Evolutionary conservation across 257 asterid genomes (phyloP), one percentile per base, ranked within the genome.

Genomic region (Verbascum thapsus): DNA sequence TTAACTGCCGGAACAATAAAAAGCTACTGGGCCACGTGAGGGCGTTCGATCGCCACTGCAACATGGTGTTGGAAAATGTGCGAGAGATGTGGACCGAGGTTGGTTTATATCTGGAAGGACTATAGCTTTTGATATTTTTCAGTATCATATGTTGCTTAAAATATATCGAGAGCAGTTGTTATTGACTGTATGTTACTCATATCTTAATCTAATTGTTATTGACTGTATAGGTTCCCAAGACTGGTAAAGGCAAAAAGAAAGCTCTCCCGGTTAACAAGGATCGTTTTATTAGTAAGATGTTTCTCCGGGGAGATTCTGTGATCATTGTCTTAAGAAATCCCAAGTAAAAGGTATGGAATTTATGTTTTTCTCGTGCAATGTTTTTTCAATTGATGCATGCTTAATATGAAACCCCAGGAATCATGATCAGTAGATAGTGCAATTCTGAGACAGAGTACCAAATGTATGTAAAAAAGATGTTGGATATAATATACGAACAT

Each of bases 1-100:
- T 88, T 69, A 89, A 89, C 81, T 89, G 95, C 76, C 81, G 96
- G 69, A 89, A 89, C 69, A 89, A 86, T 81, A 81, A 82, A 65
- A 89, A 89, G 76, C 97, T 89, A 61, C 83, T 89, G 55, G 95
- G 95, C 39, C 95, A 87, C 16, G 95, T 89, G 53, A 84, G 95
- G 64, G 96, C 96, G 23, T 89, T 84, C 74, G 96, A 89, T 58
- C 88, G 95, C 53, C 96, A 89, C 71, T 89, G 96, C 78, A 89
- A 89, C 78, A 89, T 89, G 96, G 96, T 86, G 70, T 79, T 89
- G 59, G 96, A 89, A 78, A 86, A 89, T 71, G 95, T 89, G 73
- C 65, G 90, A 40, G 96, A 88, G 75, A 86, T 88, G 95, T 88
- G 96, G 96, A 88, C 96, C 11, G 95, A 88, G 96, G 96, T 86